phyloP scores from a whole-genome alignment of 805 yeast species.

The Candida nonsorbophila region DNA sequence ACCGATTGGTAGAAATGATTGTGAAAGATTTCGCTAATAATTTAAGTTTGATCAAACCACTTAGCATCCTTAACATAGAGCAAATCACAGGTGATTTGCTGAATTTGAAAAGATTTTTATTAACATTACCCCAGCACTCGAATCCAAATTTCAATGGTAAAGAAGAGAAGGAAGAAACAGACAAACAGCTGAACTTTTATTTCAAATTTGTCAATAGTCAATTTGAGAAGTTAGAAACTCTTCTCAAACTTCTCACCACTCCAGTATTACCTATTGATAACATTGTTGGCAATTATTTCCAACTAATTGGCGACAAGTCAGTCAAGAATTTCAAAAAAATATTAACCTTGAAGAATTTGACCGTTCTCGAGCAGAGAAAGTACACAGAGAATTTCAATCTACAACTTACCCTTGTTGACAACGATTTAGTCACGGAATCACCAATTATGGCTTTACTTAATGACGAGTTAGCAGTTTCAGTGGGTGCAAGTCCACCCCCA shows the following conservation, averaged over 20 bases:
- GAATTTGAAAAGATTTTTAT: constrained; percentile 51
- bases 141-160: constrained; percentile 29
- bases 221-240: constrained; percentile 45
- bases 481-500: constrained; percentile 1
- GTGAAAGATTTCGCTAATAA: constrained; percentile 51
- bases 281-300: constrained; percentile 61
- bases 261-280: constrained; percentile 57
- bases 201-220: constrained; percentile 39
- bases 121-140: constrained; percentile 35
- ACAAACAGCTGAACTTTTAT: constrained; percentile 22
- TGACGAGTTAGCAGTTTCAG: constrained; percentile 11
- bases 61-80: constrained; percentile 65
- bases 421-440: constrained; percentile 21
- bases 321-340: constrained; percentile 60
- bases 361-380: constrained; percentile 17
- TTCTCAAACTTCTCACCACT: constrained; percentile 65
- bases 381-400: constrained; percentile 33
- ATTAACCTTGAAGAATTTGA: constrained; percentile 57
- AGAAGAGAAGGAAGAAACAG: constrained; percentile 14
- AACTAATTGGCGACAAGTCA: constrained; percentile 60
- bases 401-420: constrained; percentile 23
- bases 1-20: constrained; percentile 64
- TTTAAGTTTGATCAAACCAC: constrained; percentile 60
- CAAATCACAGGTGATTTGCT: constrained; percentile 75
- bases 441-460: constrained; percentile 28